phyloP scores from a whole-genome alignment of 306 rosid genomes.

The Biancaea sappan region DNA sequence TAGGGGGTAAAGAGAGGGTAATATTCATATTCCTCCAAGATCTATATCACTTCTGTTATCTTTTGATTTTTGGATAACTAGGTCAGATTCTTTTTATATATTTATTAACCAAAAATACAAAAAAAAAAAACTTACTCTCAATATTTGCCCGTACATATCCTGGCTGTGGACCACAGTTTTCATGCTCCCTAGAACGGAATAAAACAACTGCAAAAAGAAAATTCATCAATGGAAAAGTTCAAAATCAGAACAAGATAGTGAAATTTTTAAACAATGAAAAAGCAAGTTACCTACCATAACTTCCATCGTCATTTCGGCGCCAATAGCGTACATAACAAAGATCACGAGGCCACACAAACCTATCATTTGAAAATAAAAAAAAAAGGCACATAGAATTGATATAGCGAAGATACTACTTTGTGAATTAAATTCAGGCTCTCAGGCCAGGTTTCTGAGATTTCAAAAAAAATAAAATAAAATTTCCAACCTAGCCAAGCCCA shows the following conservation, averaged over 20 bases:
- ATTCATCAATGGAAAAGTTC: conserved; percentile 29
- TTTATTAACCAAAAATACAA: too few relatives aligned
- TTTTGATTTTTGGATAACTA: conserved; percentile 26
- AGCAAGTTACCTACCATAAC: conserved; percentile 68
- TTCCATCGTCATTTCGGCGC: conserved; percentile 99
- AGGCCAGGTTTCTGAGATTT: background rate
- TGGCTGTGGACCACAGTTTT: conserved; percentile 90
- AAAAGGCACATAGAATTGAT: background rate
- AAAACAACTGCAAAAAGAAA: conserved; percentile 77
- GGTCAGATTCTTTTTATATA: conserved; percentile 5
- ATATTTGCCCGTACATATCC: conserved; percentile 95
- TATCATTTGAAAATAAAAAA: conserved; percentile 50
- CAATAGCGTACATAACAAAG: conserved; percentile 98
- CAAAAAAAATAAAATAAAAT: too few relatives aligned
- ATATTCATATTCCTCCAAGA: conserved; percentile 7
- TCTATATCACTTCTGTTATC: background rate
- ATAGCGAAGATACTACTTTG: conserved; percentile 5
- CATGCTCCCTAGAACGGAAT: conserved; percentile 96
- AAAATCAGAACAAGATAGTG: background rate
- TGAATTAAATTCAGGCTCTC: background rate
- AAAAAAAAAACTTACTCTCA: conserved; percentile 71
- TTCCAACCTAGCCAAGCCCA: background rate
- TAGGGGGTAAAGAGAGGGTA: background rate
- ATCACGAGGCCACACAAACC: conserved; percentile 99
- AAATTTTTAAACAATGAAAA: conserved; percentile 10